Percentiles rank a stretch among this genome's conserved stretches.
These are phyloP conservation scores for Dactylellina haptotyla DNA, from an alignment of 2,329 filamentous ascomycete genomes.

Conservation along the genomic window DNA sequence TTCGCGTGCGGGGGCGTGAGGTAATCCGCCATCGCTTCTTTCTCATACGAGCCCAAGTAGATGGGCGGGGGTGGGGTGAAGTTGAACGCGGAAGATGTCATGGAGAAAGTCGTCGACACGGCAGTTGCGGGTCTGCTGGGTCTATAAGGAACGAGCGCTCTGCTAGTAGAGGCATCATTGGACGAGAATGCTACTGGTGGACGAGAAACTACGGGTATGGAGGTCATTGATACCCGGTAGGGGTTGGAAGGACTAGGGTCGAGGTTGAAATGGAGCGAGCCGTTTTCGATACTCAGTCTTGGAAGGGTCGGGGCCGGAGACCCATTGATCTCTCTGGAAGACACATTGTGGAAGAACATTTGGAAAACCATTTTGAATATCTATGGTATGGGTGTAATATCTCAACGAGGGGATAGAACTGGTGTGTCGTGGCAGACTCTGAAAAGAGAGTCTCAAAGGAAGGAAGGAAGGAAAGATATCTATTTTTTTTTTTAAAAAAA, in stretches of 20 bases:
- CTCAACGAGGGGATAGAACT: neutral
- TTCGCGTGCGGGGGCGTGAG: conserved; percentile 37
- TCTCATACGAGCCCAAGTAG: conserved; percentile 27
- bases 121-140: conserved; percentile 13
- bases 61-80: conserved; percentile 33
- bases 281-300: conserved; percentile 35
- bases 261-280: conserved; percentile 34
- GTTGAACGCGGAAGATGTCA: conserved; percentile 12
- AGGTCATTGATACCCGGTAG: neutral
- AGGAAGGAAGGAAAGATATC: neutral
- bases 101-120: conserved; percentile 14
- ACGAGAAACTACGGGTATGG: too few species aligned
- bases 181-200: too few species aligned
- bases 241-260: conserved; percentile 8
- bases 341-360: conserved; percentile 11
- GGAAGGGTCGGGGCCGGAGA: conserved; percentile 12
- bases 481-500: neutral
- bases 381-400: neutral
- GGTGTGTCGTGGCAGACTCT: too few species aligned
- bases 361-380: conserved; percentile 12
- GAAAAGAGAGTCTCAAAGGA: neutral
- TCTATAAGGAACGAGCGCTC: neutral
- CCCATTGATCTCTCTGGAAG: neutral
- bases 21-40: conserved; percentile 19
- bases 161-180: neutral